Evolutionary conservation across 495 filamentous ascomycete genomes (phyloP), one percentile per base, ranked within the genome.

Genomic region (Trichoderma orchidacearum): DNA sequence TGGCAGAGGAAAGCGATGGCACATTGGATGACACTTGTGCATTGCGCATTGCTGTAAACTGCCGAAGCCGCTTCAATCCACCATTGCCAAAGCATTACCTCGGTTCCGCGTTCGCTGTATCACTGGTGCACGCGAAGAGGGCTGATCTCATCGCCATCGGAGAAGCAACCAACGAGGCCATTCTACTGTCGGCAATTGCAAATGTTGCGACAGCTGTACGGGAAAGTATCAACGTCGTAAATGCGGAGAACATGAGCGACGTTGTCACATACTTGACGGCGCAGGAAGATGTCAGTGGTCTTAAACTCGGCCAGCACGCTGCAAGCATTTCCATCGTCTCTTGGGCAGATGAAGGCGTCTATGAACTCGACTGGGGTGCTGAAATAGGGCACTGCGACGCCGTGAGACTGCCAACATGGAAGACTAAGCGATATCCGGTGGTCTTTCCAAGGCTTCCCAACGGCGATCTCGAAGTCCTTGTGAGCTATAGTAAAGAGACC

Each of bases 321-420:
- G 56, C 80, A 73, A 25, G 75, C 76, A 15, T 87, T 77, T 85
- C 85, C 73, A 29, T 89, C 81, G 71, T 89, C 81, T 71, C 72
- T 5, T 68, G 66, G 64, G 66, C 66, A 3, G 64, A 63, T 13
- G 58, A 66, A 30, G 28, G 29, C 15, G 41, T 56, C 1, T 68
- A 66, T n/a, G 62, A 60, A 23, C 51, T 68, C 1, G 57, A 66
- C 36, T 68, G 64, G 63, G 66, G 66, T 9, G 23, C 48, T 21
- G 36, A 34, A 1, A 28, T 66, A 11, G 66, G 63, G 2, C 54
- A 48, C 35, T 68, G 66, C 31, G 66, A 66, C 3, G 48, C 66
- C 0, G 64, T 66, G 11, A 61, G 66, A 29, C 31, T 66, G 51
- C 57, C 63, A 7, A 60, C 63, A 58, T 34, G 63, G 41, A 50